A percentile compares a stretch with the other conserved stretches of the same genome.
Evolutionary conservation across 768 basidiomycete species (phyloP).

Genomic region (Mycena belliarum): DNA sequence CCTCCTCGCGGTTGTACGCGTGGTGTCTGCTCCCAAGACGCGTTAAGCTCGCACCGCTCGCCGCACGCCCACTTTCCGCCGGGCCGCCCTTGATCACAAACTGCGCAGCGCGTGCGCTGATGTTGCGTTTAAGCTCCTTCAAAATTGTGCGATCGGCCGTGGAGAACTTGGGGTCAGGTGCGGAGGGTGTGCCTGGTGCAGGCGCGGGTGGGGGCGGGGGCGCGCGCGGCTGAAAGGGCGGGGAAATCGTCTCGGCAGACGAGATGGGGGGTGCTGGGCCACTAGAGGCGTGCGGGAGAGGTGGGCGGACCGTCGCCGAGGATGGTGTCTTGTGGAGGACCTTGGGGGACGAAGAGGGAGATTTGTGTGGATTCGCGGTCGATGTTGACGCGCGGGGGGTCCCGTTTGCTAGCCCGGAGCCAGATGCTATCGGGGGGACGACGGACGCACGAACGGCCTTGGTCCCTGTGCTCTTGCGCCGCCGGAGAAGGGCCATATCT

Average conservation of each 20-base stretch:
- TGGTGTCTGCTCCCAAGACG: conserved; percentile 57
- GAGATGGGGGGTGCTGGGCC: conserved; percentile 11
- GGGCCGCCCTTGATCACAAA: conserved; percentile 53
- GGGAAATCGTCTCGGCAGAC: not conserved
- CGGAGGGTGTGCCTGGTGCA: conserved; percentile 1
- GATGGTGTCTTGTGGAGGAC: conserved; percentile 17
- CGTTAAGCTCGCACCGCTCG: conserved; percentile 2
- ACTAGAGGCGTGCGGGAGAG: conserved; percentile 15
- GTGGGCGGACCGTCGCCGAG: conserved; percentile 12
- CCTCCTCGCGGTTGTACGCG: conserved; percentile 46
- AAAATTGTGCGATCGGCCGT: conserved; percentile 64
- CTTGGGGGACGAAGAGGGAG: conserved; percentile 9
- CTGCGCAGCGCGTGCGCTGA: conserved; percentile 54
- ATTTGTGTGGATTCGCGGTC: conserved; percentile 5
- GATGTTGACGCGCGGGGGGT: conserved; percentile 11
- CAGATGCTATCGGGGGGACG: not conserved
- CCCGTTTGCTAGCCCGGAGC: not conserved
- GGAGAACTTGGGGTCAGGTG: conserved; percentile 45
- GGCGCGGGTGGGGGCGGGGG: conserved; percentile 7
- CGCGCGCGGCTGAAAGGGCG: conserved; percentile 13
- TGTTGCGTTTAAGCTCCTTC: conserved; percentile 53
- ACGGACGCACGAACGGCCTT: conserved; percentile 26
- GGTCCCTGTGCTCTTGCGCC: conserved; percentile 36
- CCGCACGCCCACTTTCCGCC: conserved; percentile 30
- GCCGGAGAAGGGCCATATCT: conserved; percentile 29